Percentiles rank a stretch among this genome's conserved stretches.
Conservation (phyloP, 345 rosid genomes). For the Boechera stricta region DNA sequence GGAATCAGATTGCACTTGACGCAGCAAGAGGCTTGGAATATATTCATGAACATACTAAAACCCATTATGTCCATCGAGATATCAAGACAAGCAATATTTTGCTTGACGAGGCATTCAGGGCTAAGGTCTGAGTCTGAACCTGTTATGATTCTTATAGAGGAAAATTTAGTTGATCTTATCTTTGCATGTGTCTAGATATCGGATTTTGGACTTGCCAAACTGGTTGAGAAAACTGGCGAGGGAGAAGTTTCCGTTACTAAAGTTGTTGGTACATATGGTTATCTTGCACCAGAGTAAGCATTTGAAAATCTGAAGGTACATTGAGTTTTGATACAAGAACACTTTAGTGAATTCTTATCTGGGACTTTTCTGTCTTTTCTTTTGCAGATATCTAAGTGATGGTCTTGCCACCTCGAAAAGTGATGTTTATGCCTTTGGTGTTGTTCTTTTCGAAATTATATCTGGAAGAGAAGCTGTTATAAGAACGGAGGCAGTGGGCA, state of each 20-base stretch:
- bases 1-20: constrained; percentile 90
- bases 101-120: constrained; percentile 82
- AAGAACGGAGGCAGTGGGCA: constrained; percentile 60
- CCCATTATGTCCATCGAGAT: constrained; percentile 95
- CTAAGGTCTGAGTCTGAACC: constrained; percentile 63
- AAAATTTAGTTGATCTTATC: constrained; percentile 10
- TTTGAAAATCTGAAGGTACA: constrained; percentile 10
- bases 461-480: constrained; percentile 91
- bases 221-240: constrained; percentile 75
- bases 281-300: constrained; percentile 95
- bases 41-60: constrained; percentile 95
- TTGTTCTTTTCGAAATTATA: constrained; percentile 85
- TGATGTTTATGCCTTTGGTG: constrained; percentile 96
- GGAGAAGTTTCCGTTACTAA: constrained; percentile 84
- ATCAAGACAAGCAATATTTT: constrained; percentile 94
- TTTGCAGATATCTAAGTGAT: constrained; percentile 76
- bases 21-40: constrained; percentile 96
- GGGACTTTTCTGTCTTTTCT: constrained; percentile 6
- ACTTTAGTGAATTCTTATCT: constrained; percentile 20
- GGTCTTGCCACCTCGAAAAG: constrained; percentile 90
- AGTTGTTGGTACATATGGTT: constrained; percentile 98
- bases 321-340: background rate
- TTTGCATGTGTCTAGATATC: constrained; percentile 69
- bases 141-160: constrained; percentile 22
- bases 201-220: constrained; percentile 95